These are phyloP conservation scores for Theobroma grandiflorum DNA, from an alignment of 441 rosid genomes.

Conservation along the genomic window DNA sequence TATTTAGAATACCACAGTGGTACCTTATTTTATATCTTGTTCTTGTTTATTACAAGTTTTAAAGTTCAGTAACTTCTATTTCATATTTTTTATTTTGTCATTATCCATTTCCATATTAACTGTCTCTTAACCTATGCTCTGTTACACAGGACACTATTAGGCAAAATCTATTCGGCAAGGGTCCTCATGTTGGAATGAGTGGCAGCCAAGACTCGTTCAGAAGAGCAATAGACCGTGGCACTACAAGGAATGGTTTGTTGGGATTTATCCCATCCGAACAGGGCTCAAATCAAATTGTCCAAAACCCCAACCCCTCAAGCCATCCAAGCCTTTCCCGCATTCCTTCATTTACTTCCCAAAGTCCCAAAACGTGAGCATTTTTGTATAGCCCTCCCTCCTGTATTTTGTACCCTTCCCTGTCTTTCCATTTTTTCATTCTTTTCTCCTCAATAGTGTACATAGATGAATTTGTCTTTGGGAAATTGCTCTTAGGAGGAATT, in stretches of 20 bases:
- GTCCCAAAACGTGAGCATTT: conserved; percentile 29
- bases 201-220: conserved; percentile 33
- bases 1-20: neutral
- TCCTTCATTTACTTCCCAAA: conserved; percentile 28
- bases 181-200: conserved; percentile 29
- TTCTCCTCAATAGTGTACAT: conserved; percentile 7
- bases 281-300: conserved; percentile 19
- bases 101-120: neutral
- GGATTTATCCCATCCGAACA: conserved; percentile 30
- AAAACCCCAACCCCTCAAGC: conserved; percentile 22
- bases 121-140: conserved; percentile 5
- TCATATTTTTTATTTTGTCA: neutral
- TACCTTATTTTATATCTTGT: neutral
- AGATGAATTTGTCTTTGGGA: neutral
- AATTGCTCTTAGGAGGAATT: neutral
- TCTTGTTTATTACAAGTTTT: neutral
- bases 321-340: conserved; percentile 13
- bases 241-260: conserved; percentile 17
- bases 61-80: neutral
- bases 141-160: conserved; percentile 32
- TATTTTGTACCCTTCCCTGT: neutral
- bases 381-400: conserved; percentile 34
- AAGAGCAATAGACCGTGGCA: conserved; percentile 24
- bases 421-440: conserved; percentile 15
- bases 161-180: conserved; percentile 25